Percentiles rank a stretch among this genome's conserved stretches.
phyloP scores from a whole-genome alignment of 768 basidiomycete genomes.

The Rhodotorula taiwanensis region DNA sequence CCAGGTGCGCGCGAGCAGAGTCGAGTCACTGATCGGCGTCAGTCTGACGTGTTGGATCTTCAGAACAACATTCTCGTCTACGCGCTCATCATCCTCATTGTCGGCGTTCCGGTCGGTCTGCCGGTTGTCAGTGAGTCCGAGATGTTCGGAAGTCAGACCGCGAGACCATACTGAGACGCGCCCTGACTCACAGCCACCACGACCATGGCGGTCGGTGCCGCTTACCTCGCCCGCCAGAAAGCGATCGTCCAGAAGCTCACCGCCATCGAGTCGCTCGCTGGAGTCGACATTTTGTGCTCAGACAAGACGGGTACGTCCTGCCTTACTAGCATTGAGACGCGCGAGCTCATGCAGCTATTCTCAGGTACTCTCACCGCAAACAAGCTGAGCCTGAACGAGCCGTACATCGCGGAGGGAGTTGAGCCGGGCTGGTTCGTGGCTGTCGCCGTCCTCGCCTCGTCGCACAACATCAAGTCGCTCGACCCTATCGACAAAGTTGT shows the following conservation, averaged over 20 bases:
- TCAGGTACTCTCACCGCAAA: slow-evolving; percentile 53
- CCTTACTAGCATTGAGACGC: no score
- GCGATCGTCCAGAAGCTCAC: slow-evolving; percentile 53
- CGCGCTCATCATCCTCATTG: slow-evolving; percentile 46
- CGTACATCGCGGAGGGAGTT: slow-evolving; percentile 42
- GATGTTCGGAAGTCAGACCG: no score
- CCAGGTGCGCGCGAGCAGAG: no score
- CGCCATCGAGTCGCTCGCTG: slow-evolving; percentile 53
- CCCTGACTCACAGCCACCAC: slow-evolving; percentile 39
- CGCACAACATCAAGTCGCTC: slow-evolving; percentile 50
- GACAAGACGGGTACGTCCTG: slow-evolving; percentile 52
- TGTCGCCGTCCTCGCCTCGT: slow-evolving; percentile 51
- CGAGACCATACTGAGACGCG: no score
- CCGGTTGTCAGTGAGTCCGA: slow-evolving; percentile 46
- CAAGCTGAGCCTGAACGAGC: slow-evolving; percentile 51
- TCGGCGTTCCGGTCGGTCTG: slow-evolving; percentile 52
- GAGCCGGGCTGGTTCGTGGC: slow-evolving; percentile 41
- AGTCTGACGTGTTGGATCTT: no score
- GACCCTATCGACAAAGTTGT: slow-evolving; percentile 54
- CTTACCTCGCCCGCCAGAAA: slow-evolving; percentile 49
- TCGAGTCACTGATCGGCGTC: no score
- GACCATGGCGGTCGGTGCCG: slow-evolving; percentile 50
- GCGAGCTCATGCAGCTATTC: no score
- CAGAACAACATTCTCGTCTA: slow-evolving; percentile 52
- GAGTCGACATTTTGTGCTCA: slow-evolving; percentile 50